Base-by-base conservation (phyloP, 805 yeast genomes). In the Kluyveromyces nonfermentans region DNA sequence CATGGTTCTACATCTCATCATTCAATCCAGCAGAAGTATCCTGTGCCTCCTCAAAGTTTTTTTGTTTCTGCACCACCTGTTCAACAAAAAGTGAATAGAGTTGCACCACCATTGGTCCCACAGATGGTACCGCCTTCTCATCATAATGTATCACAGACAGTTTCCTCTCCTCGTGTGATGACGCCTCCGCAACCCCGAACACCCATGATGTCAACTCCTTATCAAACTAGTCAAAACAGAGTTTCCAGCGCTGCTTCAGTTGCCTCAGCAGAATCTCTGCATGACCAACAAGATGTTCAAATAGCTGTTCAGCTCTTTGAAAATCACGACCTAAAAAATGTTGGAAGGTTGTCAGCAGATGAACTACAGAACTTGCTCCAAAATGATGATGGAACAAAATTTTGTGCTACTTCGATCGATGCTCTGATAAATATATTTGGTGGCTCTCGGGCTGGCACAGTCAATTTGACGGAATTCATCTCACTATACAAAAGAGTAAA, bases 371-470 rank as follows among this genome's bases (percentile, higher is more conserved):
- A 62, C 39, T 45, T 62, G 6, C 42, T 63, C 35, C 68, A 62
- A 38, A 63, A 63, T 45, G 68, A 63, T 40, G 68, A 63, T 37
- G 55, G 47, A 20, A 47, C 62, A 0, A 56, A 59, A 35, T 63
- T 63, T 34, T 57, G 61, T 45, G 52, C 54, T 5, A 58, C 65
- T n/a, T 49, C 66, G 5, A 54, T 62, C n/a, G 66, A 62, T 37
- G 52, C 68, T 1, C 49, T 63, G 36, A 58, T 63, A 35, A 59
- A 62, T 43, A 36, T 62, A 15, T 63, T 63, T 42, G 68, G 68
- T 15, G 65, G 61, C 9, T 49, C 65, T 3, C 46, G 67, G 37
- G 60, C 59, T 45, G 66, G 66, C 15, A 60, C 65, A 1, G 51
- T 63, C 6, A 62, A 60, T 43, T 54, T 53, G 37, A 48, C 47